Evolutionary conservation across 2,329 filamentous ascomycete species (phyloP).

Genomic region (Ophiocordyceps camponoti-floridani): DNA sequence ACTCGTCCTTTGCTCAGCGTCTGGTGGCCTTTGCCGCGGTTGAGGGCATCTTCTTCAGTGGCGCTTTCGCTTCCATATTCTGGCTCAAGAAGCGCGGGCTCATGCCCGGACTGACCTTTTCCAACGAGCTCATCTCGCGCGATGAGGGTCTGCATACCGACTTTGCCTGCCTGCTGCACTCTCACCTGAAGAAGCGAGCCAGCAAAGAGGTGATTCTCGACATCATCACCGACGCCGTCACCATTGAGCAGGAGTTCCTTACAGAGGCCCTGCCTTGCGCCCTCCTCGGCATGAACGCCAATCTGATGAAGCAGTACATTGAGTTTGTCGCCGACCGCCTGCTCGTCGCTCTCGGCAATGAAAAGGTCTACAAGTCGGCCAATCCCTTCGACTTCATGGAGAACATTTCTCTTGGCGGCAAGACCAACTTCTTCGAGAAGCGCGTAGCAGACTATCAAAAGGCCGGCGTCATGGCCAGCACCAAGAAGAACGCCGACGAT

Average conservation of each 20-base stretch:
- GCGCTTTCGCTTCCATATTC: slow-evolving; percentile 97
- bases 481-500: slow-evolving; percentile 53
- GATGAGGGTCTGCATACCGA: slow-evolving; percentile 99
- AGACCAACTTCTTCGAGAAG: slow-evolving; percentile 99
- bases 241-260: slow-evolving; percentile 93
- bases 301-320: slow-evolving; percentile 98
- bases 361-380: slow-evolving; percentile 78
- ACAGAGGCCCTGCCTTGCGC: slow-evolving; percentile 86
- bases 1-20: slow-evolving; percentile 88
- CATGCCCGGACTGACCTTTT: slow-evolving; percentile 97
- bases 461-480: slow-evolving; percentile 92
- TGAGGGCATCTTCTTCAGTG: slow-evolving; percentile 99
- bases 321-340: slow-evolving; percentile 98
- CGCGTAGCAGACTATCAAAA: slow-evolving; percentile 99
- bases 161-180: slow-evolving; percentile 94
- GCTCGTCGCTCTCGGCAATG: slow-evolving; percentile 79
- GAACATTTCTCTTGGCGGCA: slow-evolving; percentile 95
- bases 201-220: slow-evolving; percentile 62
- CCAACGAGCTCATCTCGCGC: slow-evolving; percentile 98
- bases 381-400: slow-evolving; percentile 99
- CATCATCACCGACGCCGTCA: slow-evolving; percentile 87
- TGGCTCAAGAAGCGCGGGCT: slow-evolving; percentile 99
- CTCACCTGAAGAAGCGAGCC: slow-evolving; percentile 87
- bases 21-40: slow-evolving; percentile 94
- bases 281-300: slow-evolving; percentile 93